These are phyloP conservation scores for Botryosphaeria dothidea DNA, from an alignment of 2,329 filamentous ascomycete genomes.

Conservation along the genomic window DNA sequence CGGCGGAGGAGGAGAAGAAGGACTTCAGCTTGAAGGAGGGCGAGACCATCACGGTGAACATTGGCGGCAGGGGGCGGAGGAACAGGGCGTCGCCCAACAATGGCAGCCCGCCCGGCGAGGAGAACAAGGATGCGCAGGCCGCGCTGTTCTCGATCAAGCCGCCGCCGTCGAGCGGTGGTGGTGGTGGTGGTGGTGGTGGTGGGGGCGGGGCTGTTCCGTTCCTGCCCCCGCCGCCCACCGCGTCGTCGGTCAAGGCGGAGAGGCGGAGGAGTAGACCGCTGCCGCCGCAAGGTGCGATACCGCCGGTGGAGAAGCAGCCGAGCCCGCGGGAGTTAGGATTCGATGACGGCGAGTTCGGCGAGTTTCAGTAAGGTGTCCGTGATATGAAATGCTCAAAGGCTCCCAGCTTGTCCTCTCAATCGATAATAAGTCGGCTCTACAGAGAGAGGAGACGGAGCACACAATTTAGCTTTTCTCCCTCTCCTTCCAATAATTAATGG, in stretches of 20 bases:
- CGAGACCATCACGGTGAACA: slow-evolving; percentile 82
- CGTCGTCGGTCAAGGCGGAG: slow-evolving; percentile 61
- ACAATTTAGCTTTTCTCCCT: not conserved
- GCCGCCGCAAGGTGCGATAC: slow-evolving; percentile 10
- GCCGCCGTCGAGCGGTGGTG: slow-evolving; percentile 51
- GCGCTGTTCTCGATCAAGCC: slow-evolving; percentile 73
- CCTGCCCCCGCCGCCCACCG: slow-evolving; percentile 68
- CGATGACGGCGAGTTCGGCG: slow-evolving; percentile 85
- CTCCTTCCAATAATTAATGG: not conserved
- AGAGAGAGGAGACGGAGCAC: not conserved
- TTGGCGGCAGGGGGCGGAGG: slow-evolving; percentile 58
- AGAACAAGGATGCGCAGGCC: slow-evolving; percentile 42
- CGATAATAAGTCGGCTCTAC: not conserved
- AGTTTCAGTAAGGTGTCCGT: slow-evolving; percentile 60
- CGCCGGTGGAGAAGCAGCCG: slow-evolving; percentile 19
- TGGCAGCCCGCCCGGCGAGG: slow-evolving; percentile 32
- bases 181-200: not conserved
- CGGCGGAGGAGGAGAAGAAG: slow-evolving; percentile 50
- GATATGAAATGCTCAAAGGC: not conserved
- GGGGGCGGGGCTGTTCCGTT: slow-evolving; percentile 39
- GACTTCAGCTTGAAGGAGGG: slow-evolving; percentile 88
- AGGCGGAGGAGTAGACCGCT: slow-evolving; percentile 56
- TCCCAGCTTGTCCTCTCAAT: not conserved
- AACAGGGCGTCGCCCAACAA: slow-evolving; percentile 22
- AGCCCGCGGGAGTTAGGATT: slow-evolving; percentile 69